Evolutionary conservation across 768 basidiomycete genomes (phyloP), one percentile per base, ranked within the genome.

Genomic region (Trametopsis cervina): DNA sequence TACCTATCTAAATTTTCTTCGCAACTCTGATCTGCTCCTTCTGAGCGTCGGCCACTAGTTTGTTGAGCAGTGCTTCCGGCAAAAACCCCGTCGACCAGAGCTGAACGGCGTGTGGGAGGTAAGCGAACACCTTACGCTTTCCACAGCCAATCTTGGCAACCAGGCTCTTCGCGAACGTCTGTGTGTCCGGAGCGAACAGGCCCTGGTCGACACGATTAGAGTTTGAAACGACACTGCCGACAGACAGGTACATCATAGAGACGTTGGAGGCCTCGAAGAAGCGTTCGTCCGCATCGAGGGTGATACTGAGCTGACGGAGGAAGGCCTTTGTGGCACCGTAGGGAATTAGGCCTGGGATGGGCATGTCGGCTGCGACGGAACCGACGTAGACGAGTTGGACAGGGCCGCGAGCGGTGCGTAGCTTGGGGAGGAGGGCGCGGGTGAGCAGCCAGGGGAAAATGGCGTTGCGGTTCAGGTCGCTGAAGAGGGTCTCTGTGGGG

Each of bases 371-470:
- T 1, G 52, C 44, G 27, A 56, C 44, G 6, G 60, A 63, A 46
- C 62, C 60, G 46, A 57, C 50, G 56, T 58, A 63, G 11, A 54
- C 47, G 26, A 61, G 49, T 33, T 54, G 38, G 17, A 55, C 57
- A 26, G 62, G 62, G 20, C 59, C 57, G 18, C 52, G 42, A 27
- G 52, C 46, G 4, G 26, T 23, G n/a, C 62, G 62, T 13, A 63
- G 58, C 17, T 54, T 48, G 5, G 62, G 62, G 21, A 63, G 60
- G 36, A 63, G 52, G 11, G 54, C 58, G 39, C 62, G 62, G 11
- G 59, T 56, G 43, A 63, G 57, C 47, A 58, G 44, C 42, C 58
- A 51, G 1, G 60, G 53, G 57, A 63, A 63, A 37, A 56, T 44
- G 1, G 53, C 51, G 50, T 59, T 60, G 35, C 48, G 37, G 40